Evolutionary conservation across 2,329 filamentous ascomycete species (phyloP).

Genomic region (Monosporascus cannonballus): DNA sequence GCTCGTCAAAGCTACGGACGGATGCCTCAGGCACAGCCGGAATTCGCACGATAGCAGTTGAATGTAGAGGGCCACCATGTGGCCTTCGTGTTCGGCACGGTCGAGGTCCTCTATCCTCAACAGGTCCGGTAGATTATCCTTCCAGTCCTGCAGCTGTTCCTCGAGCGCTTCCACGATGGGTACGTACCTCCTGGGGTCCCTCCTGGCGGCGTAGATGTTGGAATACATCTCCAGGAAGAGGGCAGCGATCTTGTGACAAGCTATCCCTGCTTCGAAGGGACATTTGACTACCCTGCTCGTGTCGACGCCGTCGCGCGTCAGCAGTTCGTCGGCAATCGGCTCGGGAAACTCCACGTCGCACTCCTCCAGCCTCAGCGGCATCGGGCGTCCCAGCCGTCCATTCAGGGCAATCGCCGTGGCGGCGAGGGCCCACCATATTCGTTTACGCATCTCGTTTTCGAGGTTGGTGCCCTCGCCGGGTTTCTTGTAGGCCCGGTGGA

Average conservation of each 20-base stretch:
- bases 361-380: conserved; percentile 67
- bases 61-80: conserved; percentile 48
- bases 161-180: conserved; percentile 60
- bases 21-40: conserved; percentile 54
- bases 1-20: conserved; percentile 50
- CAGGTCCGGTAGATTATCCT: conserved; percentile 56
- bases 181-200: conserved; percentile 57
- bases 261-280: conserved; percentile 60
- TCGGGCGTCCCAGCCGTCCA: conserved; percentile 70
- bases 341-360: conserved; percentile 75
- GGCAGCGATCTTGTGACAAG: conserved; percentile 58
- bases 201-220: conserved; percentile 66
- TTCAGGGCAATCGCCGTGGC: conserved; percentile 61
- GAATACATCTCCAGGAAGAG: conserved; percentile 69
- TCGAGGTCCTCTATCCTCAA: conserved; percentile 42
- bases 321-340: conserved; percentile 62
- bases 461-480: conserved; percentile 45
- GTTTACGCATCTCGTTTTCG: conserved; percentile 69
- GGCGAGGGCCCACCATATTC: conserved; percentile 70
- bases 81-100: conserved; percentile 33
- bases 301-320: conserved; percentile 60
- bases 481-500: conserved; percentile 63
- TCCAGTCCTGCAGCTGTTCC: conserved; percentile 55
- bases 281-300: conserved; percentile 51
- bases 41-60: conserved; percentile 52